Percentiles rank a stretch among this genome's conserved stretches.
These are phyloP conservation scores for Mortierella sp. DNA, from an alignment of 371 early-diverging fungal genomes.

Conservation along the genomic window DNA sequence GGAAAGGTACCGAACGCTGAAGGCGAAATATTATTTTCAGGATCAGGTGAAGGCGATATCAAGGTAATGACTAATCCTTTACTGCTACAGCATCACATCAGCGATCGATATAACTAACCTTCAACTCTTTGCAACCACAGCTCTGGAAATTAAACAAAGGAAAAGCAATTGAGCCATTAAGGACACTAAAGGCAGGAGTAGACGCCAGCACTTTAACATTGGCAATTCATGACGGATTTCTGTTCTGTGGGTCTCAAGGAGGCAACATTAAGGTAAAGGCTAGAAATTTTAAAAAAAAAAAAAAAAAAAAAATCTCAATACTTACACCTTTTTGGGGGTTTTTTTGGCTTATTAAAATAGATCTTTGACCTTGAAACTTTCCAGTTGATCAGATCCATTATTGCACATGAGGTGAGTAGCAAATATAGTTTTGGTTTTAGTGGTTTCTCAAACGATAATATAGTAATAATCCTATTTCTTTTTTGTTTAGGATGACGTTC, in stretches of 20 bases:
- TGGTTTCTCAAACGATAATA: not conserved
- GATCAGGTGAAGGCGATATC: slow-evolving; percentile 82
- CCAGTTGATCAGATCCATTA: slow-evolving; percentile 76
- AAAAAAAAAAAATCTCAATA: too few relatives aligned
- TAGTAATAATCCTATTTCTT: not conserved
- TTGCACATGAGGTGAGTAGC: slow-evolving; percentile 70
- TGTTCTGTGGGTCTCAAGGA: slow-evolving; percentile 86
- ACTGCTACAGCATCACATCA: not conserved
- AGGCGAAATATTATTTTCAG: slow-evolving; percentile 74
- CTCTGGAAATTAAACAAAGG: slow-evolving; percentile 68
- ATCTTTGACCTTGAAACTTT: slow-evolving; percentile 88
- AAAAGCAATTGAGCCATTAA: slow-evolving; percentile 57
- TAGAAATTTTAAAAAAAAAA: too few relatives aligned
- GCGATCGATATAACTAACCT: not conserved
- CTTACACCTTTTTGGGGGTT: too few relatives aligned
- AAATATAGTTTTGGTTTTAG: not conserved
- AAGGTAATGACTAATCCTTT: slow-evolving; percentile 61
- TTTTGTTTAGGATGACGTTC: slow-evolving; percentile 71
- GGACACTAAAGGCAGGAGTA: slow-evolving; percentile 63
- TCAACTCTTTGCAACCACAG: slow-evolving; percentile 36
- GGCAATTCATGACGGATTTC: slow-evolving; percentile 75
- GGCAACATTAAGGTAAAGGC: slow-evolving; percentile 78
- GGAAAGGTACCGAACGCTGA: slow-evolving; percentile 67
- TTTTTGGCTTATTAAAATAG: slow-evolving; percentile 30
- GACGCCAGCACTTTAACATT: slow-evolving; percentile 75